phyloP scores from a whole-genome alignment of 2,329 filamentous ascomycete genomes.

The Ophiocordyceps unilateralis region DNA sequence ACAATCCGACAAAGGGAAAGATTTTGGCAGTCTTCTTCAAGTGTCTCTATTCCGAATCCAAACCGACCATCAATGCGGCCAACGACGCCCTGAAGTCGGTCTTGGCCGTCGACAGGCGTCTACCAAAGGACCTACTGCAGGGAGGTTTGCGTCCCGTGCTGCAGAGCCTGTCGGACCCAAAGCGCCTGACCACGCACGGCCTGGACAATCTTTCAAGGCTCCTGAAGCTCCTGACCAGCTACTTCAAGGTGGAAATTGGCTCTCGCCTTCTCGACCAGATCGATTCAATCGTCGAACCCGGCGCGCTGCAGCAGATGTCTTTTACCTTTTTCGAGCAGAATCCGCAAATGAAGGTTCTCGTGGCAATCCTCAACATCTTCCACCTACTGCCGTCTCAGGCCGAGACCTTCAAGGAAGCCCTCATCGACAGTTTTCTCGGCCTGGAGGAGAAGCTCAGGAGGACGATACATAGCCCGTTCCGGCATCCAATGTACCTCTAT shows the following conservation, averaged over 20 bases:
- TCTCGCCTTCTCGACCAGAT: conserved; percentile 85
- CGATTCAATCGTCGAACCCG: conserved; percentile 71
- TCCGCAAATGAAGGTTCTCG: conserved; percentile 81
- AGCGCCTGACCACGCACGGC: conserved; percentile 73
- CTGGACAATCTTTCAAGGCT: conserved; percentile 82
- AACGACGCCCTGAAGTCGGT: conserved; percentile 82
- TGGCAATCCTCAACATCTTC: conserved; percentile 91
- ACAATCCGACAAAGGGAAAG: conserved; percentile 44
- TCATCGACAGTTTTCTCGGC: conserved; percentile 80
- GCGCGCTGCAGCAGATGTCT: conserved; percentile 69
- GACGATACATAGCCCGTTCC: conserved; percentile 83
- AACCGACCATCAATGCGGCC: conserved; percentile 82
- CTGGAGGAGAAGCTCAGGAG: conserved; percentile 71
- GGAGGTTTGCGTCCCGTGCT: conserved; percentile 89
- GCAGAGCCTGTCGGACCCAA: conserved; percentile 86
- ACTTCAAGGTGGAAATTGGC: conserved; percentile 98
- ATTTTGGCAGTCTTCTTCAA: conserved; percentile 98
- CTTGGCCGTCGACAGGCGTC: conserved; percentile 70
- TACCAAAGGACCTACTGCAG: conserved; percentile 90
- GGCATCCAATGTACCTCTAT: conserved; percentile 78
- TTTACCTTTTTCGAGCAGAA: conserved; percentile 93
- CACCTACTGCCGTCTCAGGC: conserved; percentile 86
- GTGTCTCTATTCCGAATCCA: conserved; percentile 82
- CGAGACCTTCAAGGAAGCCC: conserved; percentile 73
- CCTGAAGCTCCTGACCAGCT: conserved; percentile 82